These are phyloP conservation scores for Solanum pennellii DNA, from an alignment of 257 asterid genomes.

Conservation along the genomic window DNA sequence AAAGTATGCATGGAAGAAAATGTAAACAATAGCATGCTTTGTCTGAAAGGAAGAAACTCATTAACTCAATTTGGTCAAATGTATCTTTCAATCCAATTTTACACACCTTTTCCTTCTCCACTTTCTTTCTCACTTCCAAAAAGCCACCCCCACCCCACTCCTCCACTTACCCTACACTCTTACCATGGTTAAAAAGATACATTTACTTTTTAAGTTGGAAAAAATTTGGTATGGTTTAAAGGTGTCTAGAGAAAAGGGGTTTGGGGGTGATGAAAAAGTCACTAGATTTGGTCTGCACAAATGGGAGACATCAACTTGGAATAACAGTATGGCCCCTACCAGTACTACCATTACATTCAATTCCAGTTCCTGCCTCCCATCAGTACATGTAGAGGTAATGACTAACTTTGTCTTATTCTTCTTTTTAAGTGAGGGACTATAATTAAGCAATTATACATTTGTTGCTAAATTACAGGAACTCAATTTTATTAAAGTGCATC, in stretches of 20 bases:
- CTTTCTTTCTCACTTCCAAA: background rate
- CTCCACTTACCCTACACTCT: background rate
- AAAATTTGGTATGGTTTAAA: background rate
- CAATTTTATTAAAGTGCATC: constrained; percentile 12
- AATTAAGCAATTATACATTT: background rate
- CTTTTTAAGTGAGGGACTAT: background rate
- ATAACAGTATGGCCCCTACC: constrained; percentile 22
- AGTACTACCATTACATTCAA: background rate
- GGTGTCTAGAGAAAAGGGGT: background rate
- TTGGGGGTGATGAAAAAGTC: constrained; percentile 30
- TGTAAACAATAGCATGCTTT: background rate
- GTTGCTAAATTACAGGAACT: background rate
- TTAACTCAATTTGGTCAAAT: background rate
- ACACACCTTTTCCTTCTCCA: background rate
- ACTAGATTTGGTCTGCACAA: constrained; percentile 47
- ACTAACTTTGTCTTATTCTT: background rate
- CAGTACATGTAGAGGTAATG: background rate
- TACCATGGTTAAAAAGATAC: background rate
- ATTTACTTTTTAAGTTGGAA: background rate
- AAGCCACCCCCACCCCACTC: background rate
- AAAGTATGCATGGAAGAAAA: background rate
- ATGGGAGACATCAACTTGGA: constrained; percentile 26
- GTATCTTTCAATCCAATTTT: background rate
- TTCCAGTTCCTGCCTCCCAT: background rate
- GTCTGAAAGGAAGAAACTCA: background rate